A percentile compares a stretch with the other conserved stretches of the same genome.
Evolutionary conservation across 1,139 yeast genomes (phyloP).

Genomic region (Zygosaccharomyces pseudobailii): DNA sequence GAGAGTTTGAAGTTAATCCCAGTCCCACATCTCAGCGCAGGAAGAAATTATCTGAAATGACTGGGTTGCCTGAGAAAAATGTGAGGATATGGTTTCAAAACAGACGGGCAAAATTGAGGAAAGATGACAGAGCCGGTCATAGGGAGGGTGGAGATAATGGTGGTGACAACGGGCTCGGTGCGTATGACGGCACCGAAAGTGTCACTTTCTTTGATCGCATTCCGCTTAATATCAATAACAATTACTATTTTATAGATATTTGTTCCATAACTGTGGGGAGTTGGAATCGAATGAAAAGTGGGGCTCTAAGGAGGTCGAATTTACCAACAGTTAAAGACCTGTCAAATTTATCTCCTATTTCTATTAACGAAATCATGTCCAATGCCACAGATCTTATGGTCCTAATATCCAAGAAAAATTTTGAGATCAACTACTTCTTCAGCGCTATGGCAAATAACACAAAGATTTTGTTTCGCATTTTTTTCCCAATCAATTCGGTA

Average conservation of each 20-base stretch:
- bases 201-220: conserved; percentile 34
- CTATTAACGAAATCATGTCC: conserved; percentile 57
- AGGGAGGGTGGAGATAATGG: conserved; percentile 6
- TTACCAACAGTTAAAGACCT: conserved; percentile 40
- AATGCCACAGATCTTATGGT: conserved; percentile 62
- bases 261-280: conserved; percentile 65
- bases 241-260: conserved; percentile 64
- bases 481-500: conserved; percentile 48
- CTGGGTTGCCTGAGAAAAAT: conserved; percentile 87
- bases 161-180: conserved; percentile 2
- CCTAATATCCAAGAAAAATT: conserved; percentile 60
- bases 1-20: conserved; percentile 68
- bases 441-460: conserved; percentile 63
- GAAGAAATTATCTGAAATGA: conserved; percentile 63
- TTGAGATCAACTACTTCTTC: conserved; percentile 70
- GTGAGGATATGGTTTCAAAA: conserved; percentile 96
- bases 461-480: conserved; percentile 64
- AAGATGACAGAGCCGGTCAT: conserved; percentile 22
- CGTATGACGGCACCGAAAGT: conserved; percentile 8
- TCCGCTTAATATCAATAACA: conserved; percentile 57
- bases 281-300: conserved; percentile 73
- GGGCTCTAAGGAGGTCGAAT: conserved; percentile 42
- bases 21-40: conserved; percentile 67
- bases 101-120: conserved; percentile 72
- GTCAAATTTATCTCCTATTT: conserved; percentile 60